Conservation (phyloP, 495 filamentous ascomycete species). For the Xeromyces bisporus region DNA sequence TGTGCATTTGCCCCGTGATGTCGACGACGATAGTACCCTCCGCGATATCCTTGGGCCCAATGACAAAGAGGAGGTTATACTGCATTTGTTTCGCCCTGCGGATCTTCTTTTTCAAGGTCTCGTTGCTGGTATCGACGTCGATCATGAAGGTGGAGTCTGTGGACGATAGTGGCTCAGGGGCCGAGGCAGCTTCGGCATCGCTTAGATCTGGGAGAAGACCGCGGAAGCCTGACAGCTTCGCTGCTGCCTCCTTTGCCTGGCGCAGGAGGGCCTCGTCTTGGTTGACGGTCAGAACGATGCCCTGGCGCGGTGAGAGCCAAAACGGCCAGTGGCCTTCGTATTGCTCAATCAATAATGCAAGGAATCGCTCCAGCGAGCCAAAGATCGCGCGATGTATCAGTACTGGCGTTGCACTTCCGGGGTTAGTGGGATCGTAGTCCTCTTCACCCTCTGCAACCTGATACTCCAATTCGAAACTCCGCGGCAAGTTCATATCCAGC, state of each 20-base stretch:
- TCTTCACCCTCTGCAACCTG: conserved; percentile 30
- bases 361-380: conserved; percentile 71
- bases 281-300: conserved; percentile 61
- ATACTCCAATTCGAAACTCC: conserved; percentile 65
- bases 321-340: conserved; percentile 75
- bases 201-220: conserved; percentile 10
- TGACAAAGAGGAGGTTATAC: conserved; percentile 58
- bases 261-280: conserved; percentile 40
- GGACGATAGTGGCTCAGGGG: conserved; percentile 20
- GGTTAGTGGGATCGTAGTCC: conserved; percentile 55
- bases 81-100: conserved; percentile 52
- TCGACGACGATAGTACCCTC: conserved; percentile 29
- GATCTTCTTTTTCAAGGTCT: conserved; percentile 51
- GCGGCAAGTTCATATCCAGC: conserved; percentile 84
- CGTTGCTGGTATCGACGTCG: conserved; percentile 51
- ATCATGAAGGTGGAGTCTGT: conserved; percentile 41
- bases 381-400: conserved; percentile 80
- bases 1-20: conserved; percentile 29
- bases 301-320: conserved; percentile 77
- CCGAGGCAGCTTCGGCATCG: conserved; percentile 5
- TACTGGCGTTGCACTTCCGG: conserved; percentile 55
- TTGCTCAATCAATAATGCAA: conserved; percentile 76
- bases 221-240: conserved; percentile 20
- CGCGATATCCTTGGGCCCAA: conserved; percentile 42
- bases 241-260: conserved; percentile 33